Conservation (phyloP, 192 early-diverging fungal genomes). For the Gorgonomyces haynaldii region DNA sequence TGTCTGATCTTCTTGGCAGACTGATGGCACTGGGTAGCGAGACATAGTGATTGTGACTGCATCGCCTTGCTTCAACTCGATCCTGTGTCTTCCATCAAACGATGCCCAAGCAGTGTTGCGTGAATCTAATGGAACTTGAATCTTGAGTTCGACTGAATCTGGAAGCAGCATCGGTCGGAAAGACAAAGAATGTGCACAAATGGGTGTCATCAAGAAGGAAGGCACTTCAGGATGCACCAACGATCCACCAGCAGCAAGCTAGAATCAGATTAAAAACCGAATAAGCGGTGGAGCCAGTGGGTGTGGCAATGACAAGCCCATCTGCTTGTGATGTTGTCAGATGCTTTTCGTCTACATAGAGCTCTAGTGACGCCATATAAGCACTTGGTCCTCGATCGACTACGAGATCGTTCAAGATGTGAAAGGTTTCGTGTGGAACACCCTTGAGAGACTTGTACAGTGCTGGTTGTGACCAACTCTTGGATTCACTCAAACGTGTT, state of each 20-base stretch:
- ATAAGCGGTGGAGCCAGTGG: slow-evolving; percentile 62
- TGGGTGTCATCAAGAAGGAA: slow-evolving; percentile 59
- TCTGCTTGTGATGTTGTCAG: slow-evolving; percentile 93
- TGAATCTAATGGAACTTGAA: slow-evolving; percentile 71
- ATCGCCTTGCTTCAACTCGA: slow-evolving; percentile 81
- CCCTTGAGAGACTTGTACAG: slow-evolving; percentile 7
- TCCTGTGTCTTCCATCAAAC: slow-evolving; percentile 86
- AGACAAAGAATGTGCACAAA: slow-evolving; percentile 43
- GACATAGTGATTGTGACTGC: slow-evolving; percentile 80
- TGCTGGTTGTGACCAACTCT: neutral
- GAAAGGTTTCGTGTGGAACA: slow-evolving; percentile 47
- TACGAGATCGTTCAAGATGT: slow-evolving; percentile 90
- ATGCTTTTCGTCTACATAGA: slow-evolving; percentile 79
- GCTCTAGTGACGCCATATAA: slow-evolving; percentile 70
- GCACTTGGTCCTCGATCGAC: slow-evolving; percentile 88
- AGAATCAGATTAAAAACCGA: slow-evolving; percentile 13
- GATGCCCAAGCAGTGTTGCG: slow-evolving; percentile 80
- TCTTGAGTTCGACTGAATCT: slow-evolving; percentile 79
- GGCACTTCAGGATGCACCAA: slow-evolving; percentile 93
- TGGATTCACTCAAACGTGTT: neutral
- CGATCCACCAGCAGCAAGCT: slow-evolving; percentile 86
- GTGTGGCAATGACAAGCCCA: slow-evolving; percentile 84
- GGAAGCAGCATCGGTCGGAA: slow-evolving; percentile 96
- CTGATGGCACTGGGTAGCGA: slow-evolving; percentile 81
- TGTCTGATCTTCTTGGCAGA: slow-evolving; percentile 57